phyloP scores from a whole-genome alignment of 768 basidiomycete genomes.

The Termitomyces eurrhizus region DNA sequence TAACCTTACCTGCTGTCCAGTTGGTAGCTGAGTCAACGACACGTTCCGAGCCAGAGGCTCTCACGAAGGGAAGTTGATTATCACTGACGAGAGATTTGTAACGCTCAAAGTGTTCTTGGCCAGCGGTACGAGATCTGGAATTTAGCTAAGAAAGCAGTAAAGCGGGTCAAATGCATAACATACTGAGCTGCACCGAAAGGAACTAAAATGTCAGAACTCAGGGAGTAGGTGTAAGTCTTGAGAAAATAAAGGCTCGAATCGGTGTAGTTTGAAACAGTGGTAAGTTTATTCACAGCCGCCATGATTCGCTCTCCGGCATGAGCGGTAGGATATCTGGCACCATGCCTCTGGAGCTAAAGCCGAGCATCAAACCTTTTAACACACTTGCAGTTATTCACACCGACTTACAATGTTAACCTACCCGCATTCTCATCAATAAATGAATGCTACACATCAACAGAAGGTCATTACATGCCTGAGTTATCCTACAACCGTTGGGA shows the following conservation, averaged over 20 bases:
- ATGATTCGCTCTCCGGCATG: constrained; percentile 40
- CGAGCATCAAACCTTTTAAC: not conserved
- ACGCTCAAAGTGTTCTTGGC: constrained; percentile 45
- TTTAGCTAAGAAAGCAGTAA: not conserved
- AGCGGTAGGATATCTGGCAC: constrained; percentile 70
- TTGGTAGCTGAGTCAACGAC: constrained; percentile 67
- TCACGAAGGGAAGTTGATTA: constrained; percentile 45
- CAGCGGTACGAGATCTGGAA: constrained; percentile 40
- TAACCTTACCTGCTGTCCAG: constrained; percentile 59
- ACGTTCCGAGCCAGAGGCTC: constrained; percentile 45
- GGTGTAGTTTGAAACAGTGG: constrained; percentile 38
- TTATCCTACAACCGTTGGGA: constrained; percentile 46
- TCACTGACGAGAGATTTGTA: constrained; percentile 46
- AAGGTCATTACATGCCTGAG: constrained; percentile 39
- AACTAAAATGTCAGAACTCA: constrained; percentile 59
- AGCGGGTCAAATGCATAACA: constrained; percentile 17
- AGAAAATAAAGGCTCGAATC: constrained; percentile 56
- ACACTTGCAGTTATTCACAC: not conserved
- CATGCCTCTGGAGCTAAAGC: constrained; percentile 72
- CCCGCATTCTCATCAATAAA: not conserved
- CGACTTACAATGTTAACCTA: constrained; percentile 62
- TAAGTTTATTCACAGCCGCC: constrained; percentile 49
- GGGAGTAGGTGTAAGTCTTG: constrained; percentile 49
- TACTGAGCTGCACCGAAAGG: constrained; percentile 65
- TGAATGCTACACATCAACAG: not conserved